Evolutionary conservation across 2,329 filamentous ascomycete species (phyloP).

Genomic region (Chaetothyriales sp.): DNA sequence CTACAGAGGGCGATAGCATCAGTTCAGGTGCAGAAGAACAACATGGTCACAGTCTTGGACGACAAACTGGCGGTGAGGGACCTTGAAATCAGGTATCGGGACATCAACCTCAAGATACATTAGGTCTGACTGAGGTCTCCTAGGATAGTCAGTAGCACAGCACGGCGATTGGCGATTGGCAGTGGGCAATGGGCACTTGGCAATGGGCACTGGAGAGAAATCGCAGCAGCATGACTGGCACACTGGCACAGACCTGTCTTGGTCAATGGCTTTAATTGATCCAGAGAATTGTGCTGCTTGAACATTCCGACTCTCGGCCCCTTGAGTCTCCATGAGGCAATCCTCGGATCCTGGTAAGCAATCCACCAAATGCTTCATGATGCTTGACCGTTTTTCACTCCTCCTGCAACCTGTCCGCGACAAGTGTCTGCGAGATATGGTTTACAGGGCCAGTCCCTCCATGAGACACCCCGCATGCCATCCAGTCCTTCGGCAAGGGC

Average conservation of each 20-base stretch:
- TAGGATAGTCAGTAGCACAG: neutral
- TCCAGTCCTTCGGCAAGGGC: slow-evolving; percentile 6
- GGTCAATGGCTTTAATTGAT: neutral
- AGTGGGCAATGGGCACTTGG: neutral
- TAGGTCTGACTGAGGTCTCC: slow-evolving; percentile 1
- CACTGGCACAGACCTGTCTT: neutral
- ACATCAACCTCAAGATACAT: too few species aligned
- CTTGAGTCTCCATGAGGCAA: slow-evolving; percentile 1
- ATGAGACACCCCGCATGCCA: slow-evolving; percentile 2
- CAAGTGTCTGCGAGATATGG: neutral
- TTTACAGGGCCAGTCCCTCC: slow-evolving; percentile 16
- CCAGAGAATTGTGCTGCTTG: neutral
- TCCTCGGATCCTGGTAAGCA: slow-evolving; percentile 13
- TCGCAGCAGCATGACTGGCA: neutral
- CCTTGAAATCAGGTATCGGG: too few species aligned
- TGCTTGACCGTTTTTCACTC: slow-evolving; percentile 15
- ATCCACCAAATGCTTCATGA: slow-evolving; percentile 16
- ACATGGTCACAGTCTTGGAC: too few species aligned
- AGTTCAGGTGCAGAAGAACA: too few species aligned
- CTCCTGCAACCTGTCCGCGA: slow-evolving; percentile 6
- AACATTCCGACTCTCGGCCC: neutral
- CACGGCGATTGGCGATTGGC: too few species aligned
- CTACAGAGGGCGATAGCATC: too few species aligned
- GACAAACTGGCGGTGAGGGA: too few species aligned
- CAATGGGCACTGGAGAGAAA: neutral